Conservation (phyloP, 1,284 basidiomycete genomes). For the Lentinula novae-zelandiae region DNA sequence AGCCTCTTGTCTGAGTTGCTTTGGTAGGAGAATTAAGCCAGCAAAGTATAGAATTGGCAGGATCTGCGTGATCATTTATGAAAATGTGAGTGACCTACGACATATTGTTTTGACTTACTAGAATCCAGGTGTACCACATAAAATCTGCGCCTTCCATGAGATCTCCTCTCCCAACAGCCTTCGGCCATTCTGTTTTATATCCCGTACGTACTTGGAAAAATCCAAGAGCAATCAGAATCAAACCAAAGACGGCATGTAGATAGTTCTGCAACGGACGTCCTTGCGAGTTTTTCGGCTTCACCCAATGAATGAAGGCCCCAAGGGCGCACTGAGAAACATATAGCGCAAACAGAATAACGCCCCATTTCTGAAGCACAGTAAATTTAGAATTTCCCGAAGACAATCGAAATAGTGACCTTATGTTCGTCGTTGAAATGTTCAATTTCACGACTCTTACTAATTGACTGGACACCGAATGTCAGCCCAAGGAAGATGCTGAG, state of each 20-base stretch:
- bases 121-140: slow-evolving; percentile 50
- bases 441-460: slow-evolving; percentile 31
- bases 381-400: no score
- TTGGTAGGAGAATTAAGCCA: slow-evolving; percentile 44
- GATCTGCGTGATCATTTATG: slow-evolving; percentile 26
- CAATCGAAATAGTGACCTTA: slow-evolving; percentile 33
- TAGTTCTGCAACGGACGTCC: slow-evolving; percentile 56
- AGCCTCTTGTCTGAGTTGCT: slow-evolving; percentile 41
- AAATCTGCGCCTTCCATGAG: slow-evolving; percentile 36
- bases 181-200: slow-evolving; percentile 44
- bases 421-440: slow-evolving; percentile 44
- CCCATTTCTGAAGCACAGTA: slow-evolving; percentile 39
- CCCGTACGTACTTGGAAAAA: slow-evolving; percentile 53
- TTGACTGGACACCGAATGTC: slow-evolving; percentile 45
- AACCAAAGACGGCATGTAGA: slow-evolving; percentile 49
- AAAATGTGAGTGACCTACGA: neutral
- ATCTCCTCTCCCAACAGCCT: slow-evolving; percentile 35
- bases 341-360: slow-evolving; percentile 57
- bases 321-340: slow-evolving; percentile 54
- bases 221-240: slow-evolving; percentile 45
- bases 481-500: slow-evolving; percentile 49
- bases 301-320: slow-evolving; percentile 57
- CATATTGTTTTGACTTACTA: slow-evolving; percentile 32
- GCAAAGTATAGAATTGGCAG: slow-evolving; percentile 42
- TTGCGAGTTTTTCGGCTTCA: slow-evolving; percentile 37